Base-by-base conservation (phyloP, 257 asterid genomes). In the Marsdenia floribunda region DNA sequence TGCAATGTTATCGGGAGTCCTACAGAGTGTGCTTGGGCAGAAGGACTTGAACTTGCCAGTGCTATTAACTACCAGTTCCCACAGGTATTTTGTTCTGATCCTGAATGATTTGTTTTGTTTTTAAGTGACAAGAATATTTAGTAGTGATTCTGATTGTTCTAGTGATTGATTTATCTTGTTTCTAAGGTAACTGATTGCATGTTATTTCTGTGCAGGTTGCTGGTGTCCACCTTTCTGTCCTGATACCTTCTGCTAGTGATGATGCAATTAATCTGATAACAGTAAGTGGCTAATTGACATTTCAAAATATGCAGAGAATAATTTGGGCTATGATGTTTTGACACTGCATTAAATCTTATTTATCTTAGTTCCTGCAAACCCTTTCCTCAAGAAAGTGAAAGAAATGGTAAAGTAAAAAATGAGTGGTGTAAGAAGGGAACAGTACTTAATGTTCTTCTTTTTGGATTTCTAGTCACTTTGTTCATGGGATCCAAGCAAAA, bases 1-100 rank as follows among this genome's bases (percentile, higher is more conserved):
- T 92, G 97, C 89, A 85, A 87, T 64, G 92, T 94, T 76, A 72
- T 92, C 54, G 98, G 97, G 68, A 92, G 86, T 81, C 98, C 98
- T 59, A 82, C 87, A 44, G 83, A 81, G 85, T 85, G 72, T 77
- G 83, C 68, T 38, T 94, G 99, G 97, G 71, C 93, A 12, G 89
- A 87, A 79, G 99, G 98, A 68, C 91, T 89, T 71, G 86, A 89
- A 80, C 97, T 94, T 77, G 97, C 98, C 67, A 83, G 79, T 82
- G 86, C 84, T 70, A 88, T 94, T 73, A 89, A 90, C 84, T 94
- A 86, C 86, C 88, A 85, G 82, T 90, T 89, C 75, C 98, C 97
- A 4, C 92, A 85, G 83, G 98, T 93, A 79, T 35, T 50, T 54
- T 26, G 38, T 26, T 35, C 37, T 49, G 63, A 53, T 79, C 60